Evolutionary conservation across 2,329 filamentous ascomycete genomes (phyloP).

Genomic region (Cladophialophora bantiana): DNA sequence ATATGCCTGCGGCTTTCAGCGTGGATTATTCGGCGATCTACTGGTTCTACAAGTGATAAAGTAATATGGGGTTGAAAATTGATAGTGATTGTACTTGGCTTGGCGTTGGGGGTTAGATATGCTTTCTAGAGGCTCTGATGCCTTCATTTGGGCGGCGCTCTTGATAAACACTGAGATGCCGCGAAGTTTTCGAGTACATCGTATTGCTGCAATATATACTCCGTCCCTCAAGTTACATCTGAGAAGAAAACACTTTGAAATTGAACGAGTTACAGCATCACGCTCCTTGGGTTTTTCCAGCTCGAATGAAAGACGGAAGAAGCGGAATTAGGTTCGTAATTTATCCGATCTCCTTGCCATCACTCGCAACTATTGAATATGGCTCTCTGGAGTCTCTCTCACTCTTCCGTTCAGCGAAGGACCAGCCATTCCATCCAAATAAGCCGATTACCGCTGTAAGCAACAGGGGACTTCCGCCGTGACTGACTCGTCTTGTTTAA

Average conservation of each 20-base stretch:
- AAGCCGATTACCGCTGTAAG: too few relatives aligned
- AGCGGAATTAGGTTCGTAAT: not conserved
- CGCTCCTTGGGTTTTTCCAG: not conserved
- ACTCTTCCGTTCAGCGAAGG: too few relatives aligned
- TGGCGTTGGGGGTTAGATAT: slow-evolving; percentile 14
- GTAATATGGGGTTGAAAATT: not conserved
- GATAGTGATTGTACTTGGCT: not conserved
- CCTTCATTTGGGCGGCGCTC: not conserved
- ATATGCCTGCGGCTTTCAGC: slow-evolving; percentile 66
- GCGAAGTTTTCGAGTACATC: not conserved
- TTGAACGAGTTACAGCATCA: not conserved
- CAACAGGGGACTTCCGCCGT: too few relatives aligned
- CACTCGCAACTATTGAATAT: not conserved
- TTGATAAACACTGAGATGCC: not conserved
- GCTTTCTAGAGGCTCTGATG: not conserved
- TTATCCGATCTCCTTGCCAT: not conserved
- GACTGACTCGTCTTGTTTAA: too few relatives aligned
- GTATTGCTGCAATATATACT: not conserved
- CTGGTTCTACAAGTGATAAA: slow-evolving; percentile 59
- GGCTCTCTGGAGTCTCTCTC: not conserved
- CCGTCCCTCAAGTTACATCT: not conserved
- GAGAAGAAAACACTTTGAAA: not conserved
- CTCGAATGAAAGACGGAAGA: not conserved
- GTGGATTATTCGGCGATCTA: slow-evolving; percentile 86
- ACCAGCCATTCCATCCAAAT: too few relatives aligned